Evolutionary conservation across 2,329 filamentous ascomycete genomes (phyloP).

Genomic region (Phialophora chinensis): DNA sequence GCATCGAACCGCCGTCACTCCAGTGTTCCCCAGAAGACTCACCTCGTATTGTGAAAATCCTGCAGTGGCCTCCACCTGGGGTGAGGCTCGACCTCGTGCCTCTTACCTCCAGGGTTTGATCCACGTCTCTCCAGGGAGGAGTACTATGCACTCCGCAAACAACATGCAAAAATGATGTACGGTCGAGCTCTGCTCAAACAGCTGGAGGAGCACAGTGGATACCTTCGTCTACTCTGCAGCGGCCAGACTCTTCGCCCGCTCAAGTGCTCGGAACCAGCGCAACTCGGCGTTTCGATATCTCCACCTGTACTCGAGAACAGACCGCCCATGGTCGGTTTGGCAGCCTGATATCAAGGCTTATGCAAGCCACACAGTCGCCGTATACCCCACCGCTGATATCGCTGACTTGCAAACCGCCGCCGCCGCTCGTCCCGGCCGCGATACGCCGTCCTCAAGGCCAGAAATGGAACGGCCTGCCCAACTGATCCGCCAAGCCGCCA

Average conservation of each 20-base stretch:
- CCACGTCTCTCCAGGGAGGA: background rate
- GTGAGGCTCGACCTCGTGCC: conserved; percentile 13
- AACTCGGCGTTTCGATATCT: conserved; percentile 11
- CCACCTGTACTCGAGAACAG: conserved; percentile 5
- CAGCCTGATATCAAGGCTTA: conserved; percentile 17
- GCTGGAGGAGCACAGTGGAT: conserved; percentile 6
- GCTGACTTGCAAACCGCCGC: conserved; percentile 10
- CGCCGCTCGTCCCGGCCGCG: conserved; percentile 7
- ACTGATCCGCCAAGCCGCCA: conserved; percentile 8
- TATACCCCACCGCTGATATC: conserved; percentile 4
- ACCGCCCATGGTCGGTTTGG: background rate
- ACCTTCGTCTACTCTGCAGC: background rate
- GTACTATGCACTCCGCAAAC: conserved; percentile 27
- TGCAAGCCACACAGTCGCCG: conserved; percentile 29
- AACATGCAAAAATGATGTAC: background rate
- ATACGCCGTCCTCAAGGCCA: conserved; percentile 5
- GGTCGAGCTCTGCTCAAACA: background rate
- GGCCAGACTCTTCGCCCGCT: background rate
- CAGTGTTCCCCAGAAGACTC: background rate
- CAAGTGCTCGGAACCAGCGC: background rate
- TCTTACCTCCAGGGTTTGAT: background rate
- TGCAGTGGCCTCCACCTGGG: conserved; percentile 11
- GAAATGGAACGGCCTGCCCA: conserved; percentile 8
- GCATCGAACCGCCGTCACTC: conserved; percentile 1
- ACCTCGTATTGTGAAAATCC: background rate